Evolutionary conservation across 73 alveolate genomes (phyloP), one percentile per base, ranked within the genome.

Genomic region (Paramecium sexaurelia): DNA sequence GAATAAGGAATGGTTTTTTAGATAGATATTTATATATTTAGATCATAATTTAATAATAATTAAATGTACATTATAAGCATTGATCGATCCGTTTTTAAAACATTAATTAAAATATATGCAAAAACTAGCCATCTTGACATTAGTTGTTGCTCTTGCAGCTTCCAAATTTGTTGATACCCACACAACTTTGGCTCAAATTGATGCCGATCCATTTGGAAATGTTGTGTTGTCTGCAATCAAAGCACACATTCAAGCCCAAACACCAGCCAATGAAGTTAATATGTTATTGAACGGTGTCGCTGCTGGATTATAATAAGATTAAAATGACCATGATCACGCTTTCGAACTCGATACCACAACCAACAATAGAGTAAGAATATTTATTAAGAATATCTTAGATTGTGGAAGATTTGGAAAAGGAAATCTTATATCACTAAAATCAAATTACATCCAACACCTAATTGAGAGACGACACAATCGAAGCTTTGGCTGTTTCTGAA

Each of bases 131-230:
- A 39, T 78, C 90, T 41, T 78, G 27, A 40, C 90, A 78, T 78
- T 78, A 20, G 75, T 78, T 78, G 75, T 78, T 39, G 90, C 90
- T 33, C 73, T 78, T 24, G 90, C 73, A 40, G 90, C 90, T 78
- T 32, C 90, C 69, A 78, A 45, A 33, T 43, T 24, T 24, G 47
- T 43, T 41, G 90, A 78, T 78, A 24, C 75, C 10, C 90, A 78
- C 90, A 41, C 68, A 40, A 10, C 90, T 10, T 78, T 78, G 90
- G 90, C 90, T 78, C 55, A 78, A 33, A 78, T 78, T 26, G 90
- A 78, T 45, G 90, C 90, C 41, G 11, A 78, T 78, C 90, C 90
- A 32, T 78, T 78, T 61, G 90, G 90, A 78, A 78, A 78, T 39
- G 45, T 78, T 78, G 90, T 78, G 90, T 78, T 78, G 75, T 78